Evolutionary conservation across 495 filamentous ascomycete species (phyloP), one percentile per base, ranked within the genome.

Genomic region (Letharia lupina): DNA sequence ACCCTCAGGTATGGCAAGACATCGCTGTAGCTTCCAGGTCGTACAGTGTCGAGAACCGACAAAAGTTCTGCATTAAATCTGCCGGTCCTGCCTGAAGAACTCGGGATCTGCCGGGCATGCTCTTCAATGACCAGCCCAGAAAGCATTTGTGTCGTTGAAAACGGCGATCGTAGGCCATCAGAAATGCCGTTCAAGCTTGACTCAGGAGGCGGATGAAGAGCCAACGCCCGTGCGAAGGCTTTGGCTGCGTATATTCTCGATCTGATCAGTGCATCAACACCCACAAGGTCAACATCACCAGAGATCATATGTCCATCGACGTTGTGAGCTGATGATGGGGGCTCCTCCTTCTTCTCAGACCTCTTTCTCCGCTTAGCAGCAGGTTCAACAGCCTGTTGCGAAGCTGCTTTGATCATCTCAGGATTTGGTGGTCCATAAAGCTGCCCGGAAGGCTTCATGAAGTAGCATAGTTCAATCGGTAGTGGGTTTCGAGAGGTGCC

Each of bases 241-340:
- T 82, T 84, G 28, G 92, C 89, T 10, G 92, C 90, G 71, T 85
- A 89, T 47, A 96, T 87, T 74, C 92, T 91, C 10, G 93, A 96
- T 69, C 93, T 84, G 63, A 97, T 82, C 70, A 98, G 83, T 7
- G 86, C 87, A 64, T 98, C 95, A 60, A 87, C 80, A 57, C 95
- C 93, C 39, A 98, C 92, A 52, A 98, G 79, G 70, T 98, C 94
- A 62, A 97, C 87, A 72, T 98, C 94, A 54, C 94, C 94, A 71
- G 91, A 89, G 76, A 98, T 91, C 91, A 98, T 97, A 71, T 95
- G 91, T 23, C 91, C 94, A 73, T 98, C 94, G 45, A 98, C 91
- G 74, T 98, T 96, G 75, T 98, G 95, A 6, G 87, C 82, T 18
- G 87, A 86, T 37, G 78, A 76, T 1, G 84, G 73, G 37, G 83